These are phyloP conservation scores for Beta vulgaris DNA, from an alignment of 148 eudicot species.

Conservation along the genomic window DNA sequence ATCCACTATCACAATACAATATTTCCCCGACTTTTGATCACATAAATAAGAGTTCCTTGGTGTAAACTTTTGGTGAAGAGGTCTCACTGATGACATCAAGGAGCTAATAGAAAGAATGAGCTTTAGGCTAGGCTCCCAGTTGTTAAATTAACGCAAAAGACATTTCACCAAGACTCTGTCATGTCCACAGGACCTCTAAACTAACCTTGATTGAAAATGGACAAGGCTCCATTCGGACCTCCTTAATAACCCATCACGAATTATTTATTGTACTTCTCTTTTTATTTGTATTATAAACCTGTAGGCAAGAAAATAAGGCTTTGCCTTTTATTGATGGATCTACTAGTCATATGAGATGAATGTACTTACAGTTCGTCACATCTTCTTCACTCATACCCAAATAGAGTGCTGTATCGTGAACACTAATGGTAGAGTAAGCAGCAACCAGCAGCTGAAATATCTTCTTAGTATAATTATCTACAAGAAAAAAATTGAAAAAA, in stretches of 20 bases:
- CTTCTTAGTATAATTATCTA: slow-evolving; percentile 71
- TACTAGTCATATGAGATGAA: neutral
- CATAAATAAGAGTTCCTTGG: neutral
- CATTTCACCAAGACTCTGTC: too few species aligned
- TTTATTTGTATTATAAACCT: too few species aligned
- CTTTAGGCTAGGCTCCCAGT: too few species aligned
- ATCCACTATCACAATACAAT: too few species aligned
- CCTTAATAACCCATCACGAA: too few species aligned
- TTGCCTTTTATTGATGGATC: neutral
- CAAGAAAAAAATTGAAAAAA: slow-evolving; percentile 20
- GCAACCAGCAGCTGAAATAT: slow-evolving; percentile 77
- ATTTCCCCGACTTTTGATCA: neutral
- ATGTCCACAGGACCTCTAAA: too few species aligned
- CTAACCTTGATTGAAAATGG: too few species aligned
- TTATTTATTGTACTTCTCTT: too few species aligned
- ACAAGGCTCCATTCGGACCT: too few species aligned
- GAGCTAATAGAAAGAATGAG: too few species aligned
- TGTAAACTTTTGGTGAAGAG: neutral
- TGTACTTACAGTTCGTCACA: slow-evolving; percentile 63
- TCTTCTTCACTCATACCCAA: slow-evolving; percentile 82
- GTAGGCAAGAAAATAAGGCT: neutral
- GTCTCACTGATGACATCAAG: neutral
- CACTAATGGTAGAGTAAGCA: slow-evolving; percentile 86
- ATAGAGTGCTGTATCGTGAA: slow-evolving; percentile 72
- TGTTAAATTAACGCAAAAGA: too few species aligned